Evolutionary conservation across 208 protist species (phyloP), one percentile per base, ranked within the genome.

Genomic region (Trypanosoma mega): DNA sequence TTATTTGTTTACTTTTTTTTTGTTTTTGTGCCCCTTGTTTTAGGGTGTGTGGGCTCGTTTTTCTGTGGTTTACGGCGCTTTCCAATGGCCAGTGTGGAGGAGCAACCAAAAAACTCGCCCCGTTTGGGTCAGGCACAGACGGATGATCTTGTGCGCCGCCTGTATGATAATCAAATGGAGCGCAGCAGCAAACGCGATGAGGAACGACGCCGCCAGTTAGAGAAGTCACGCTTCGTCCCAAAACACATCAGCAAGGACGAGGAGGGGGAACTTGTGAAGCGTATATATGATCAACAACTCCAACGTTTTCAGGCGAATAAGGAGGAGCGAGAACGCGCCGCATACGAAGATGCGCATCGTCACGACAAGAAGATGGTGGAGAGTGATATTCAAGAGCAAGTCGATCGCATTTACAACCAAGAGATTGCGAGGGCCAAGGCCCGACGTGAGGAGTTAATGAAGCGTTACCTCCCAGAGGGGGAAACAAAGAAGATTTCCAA

Each of bases 121-220:
- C 76, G 72, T 16, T 63, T 92, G 24, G 67, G 65, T 14, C 70
- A 70, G 58, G 82, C 80, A 14, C 74, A 64, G 16, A 78, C 76
- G 66, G 68, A 92, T 34, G 60, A 85, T 31, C 74, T 92, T 8
- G 81, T 90, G 46, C 74, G 87, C 46, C 78, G 87, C 0, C 74
- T 94, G 18, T 94, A 92, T 66, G 84, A 90, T 60, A 78, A 70
- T 3, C 87, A 94, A 66, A 72, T 82, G 69, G 75, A 94, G 63
- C 56, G 75, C n/a, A 57, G 55, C n/a, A 65, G 78, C 47, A 72
- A 76, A 75, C 72, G 82, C 12, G 81, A 90, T 52, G 69, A 74
- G 62, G 76, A 90, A 57, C 76, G 80, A 9, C 63, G 67, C 49
- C 68, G 59, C 24, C 71, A 74, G 23, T 76, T 94, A 9, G 64